Base-by-base conservation (phyloP, 306 rosid genomes). In the Quercus dentata region DNA sequence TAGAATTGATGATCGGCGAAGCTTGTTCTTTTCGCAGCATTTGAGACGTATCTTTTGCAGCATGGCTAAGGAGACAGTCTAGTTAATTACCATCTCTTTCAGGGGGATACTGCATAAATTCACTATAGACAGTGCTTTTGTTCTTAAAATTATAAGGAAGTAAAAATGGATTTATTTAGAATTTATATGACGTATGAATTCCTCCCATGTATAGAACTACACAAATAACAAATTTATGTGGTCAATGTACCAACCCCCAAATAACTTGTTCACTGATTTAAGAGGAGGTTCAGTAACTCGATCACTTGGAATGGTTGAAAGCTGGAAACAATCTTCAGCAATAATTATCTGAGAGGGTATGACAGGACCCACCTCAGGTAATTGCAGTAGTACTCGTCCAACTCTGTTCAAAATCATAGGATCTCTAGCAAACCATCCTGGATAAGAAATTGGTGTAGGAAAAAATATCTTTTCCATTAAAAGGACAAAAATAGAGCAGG, bases 361-460 rank as follows among this genome's bases (percentile, higher is more conserved):
- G 71, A 82, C 79, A n/a, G 90, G 76, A 21, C 69, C 81, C n/a
- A 21, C 35, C 20, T 83, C 86, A 23, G 89, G 85, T 69, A 83
- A 81, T 72, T 82, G 89, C 57, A 92, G 83, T 35, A 95, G 81
- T 27, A 88, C 90, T 23, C 54, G 80, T 73, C 99, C 98, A 23
- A 91, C 94, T 85, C 69, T 80, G 69, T 76, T 90, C 81, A 95
- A 88, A 86, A 88, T 69, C 56, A 38, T 62, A 14, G 94, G 92
- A 83, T 92, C 90, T 92, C 96, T 87, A 27, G 99, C 92, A 82
- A 95, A 92, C 97, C 99, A 95, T 83, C 99, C 99, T 95, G 88
- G 55, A 83, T 56, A 31, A 68, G 76, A 88, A 87, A 74, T 70
- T 68, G 55, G 79, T 76, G 86, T 83, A 68, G 6, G 35, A 31